These are phyloP conservation scores for Sporodiniella umbellata DNA, from an alignment of 371 early-diverging fungal species.

Conservation along the genomic window DNA sequence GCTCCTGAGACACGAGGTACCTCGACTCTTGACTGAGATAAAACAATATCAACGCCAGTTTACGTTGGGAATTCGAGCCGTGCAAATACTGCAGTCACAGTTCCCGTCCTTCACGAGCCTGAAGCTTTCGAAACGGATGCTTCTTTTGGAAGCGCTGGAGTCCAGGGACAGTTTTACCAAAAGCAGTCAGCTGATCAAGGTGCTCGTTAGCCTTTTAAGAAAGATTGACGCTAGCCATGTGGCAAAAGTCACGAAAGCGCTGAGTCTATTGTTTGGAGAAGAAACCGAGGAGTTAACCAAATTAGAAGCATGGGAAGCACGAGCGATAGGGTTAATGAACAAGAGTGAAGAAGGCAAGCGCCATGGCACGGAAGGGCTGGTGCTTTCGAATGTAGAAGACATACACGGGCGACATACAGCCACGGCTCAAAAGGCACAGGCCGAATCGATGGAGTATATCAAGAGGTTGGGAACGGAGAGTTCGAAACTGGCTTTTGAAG, in stretches of 20 bases:
- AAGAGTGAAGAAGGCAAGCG: constrained; percentile 14
- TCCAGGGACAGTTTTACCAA: constrained; percentile 22
- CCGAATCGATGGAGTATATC: constrained; percentile 30
- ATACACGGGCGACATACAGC: constrained; percentile 40
- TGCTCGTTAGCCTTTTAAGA: constrained; percentile 23
- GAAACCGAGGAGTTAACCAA: constrained; percentile 6
- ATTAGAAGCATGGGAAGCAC: constrained; percentile 17
- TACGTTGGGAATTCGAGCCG: constrained; percentile 45
- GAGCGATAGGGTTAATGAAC: constrained; percentile 4
- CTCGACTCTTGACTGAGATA: constrained; percentile 35
- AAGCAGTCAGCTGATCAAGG: constrained; percentile 13
- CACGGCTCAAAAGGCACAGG: constrained; percentile 44
- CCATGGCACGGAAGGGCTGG: constrained; percentile 35
- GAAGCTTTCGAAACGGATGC: constrained; percentile 44
- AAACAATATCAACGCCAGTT: constrained; percentile 52
- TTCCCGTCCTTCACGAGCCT: constrained; percentile 40
- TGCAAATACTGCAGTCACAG: constrained; percentile 49
- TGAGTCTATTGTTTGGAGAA: constrained; percentile 6
- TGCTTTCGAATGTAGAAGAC: constrained; percentile 22
- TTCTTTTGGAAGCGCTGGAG: constrained; percentile 54
- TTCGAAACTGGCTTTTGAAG: constrained; percentile 46
- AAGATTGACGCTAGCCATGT: constrained; percentile 23
- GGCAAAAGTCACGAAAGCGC: constrained; percentile 3
- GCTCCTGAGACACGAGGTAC: constrained; percentile 39
- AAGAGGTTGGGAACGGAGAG: constrained; percentile 31